Base-by-base conservation (phyloP, 2,329 filamentous ascomycete species). In the Ophiosphaerella korrae region DNA sequence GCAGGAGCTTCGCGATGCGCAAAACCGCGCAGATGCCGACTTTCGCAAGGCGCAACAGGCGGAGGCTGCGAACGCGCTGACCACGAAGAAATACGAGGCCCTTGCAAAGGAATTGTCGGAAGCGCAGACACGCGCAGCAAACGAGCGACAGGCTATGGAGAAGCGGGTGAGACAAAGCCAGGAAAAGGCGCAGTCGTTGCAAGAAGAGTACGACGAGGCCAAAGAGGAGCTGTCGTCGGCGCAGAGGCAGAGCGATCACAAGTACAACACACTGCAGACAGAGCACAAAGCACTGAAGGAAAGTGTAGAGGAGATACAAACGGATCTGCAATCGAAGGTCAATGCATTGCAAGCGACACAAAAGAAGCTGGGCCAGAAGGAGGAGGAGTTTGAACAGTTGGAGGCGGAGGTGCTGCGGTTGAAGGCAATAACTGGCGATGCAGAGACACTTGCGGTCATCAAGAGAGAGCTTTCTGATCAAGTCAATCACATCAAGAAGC, bases 391-490 rank as follows among this genome's bases (percentile, higher is more conserved):
- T 35, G 90, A 88, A 0, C 78, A 84, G 11, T 76, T 97, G 8
- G 92, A 97, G 74, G 86, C 89, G 0, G 90, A 97, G 46, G 84
- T 97, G 7, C 76, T 97, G 45, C 83, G 88, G 29, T 77, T 96
- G 5, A 97, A 93, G 69, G 90, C 92, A 0, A 89, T 94, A 64
- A 89, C 89, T 2, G 91, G 89, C 8, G 93, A 97, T 70, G 85
- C 86, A 0, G 92, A 97, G 60, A 94, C 90, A 0, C 82, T 97
- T 66, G 84, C 82, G 5, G 85, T 97, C 31, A 89, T 99, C 62
- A 90, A 93, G 70, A 84, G 87, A 59, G 92, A 99, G 74, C 81
- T 99, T 4, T 88, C 89, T 0, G 92, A 97, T 58, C 94, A 97
- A 68, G 89, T 99, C 1, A 82, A 85, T n/a, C 92, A 97, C 67